Evolutionary conservation across 1,284 basidiomycete genomes (phyloP).

Genomic region (Boletellus sp.): DNA sequence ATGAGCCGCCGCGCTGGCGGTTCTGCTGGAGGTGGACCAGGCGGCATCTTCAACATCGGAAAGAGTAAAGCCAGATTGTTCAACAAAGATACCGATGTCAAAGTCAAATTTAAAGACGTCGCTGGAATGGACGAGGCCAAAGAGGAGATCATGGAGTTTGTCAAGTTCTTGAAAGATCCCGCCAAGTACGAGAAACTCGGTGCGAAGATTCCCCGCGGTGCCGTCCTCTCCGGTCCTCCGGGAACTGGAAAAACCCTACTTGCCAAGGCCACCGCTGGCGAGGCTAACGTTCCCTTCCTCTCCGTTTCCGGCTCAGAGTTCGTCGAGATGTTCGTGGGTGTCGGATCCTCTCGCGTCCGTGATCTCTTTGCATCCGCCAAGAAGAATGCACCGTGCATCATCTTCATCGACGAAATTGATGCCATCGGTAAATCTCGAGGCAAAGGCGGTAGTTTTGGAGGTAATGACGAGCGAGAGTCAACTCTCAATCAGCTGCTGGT

Average conservation of each 20-base stretch:
- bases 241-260: constrained; percentile 98
- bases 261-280: constrained; percentile 97
- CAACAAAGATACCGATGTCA: constrained; percentile 96
- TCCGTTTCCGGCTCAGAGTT: constrained; percentile 99
- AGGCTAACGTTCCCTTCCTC: constrained; percentile 95
- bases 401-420: constrained; percentile 97
- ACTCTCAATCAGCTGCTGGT: constrained; percentile 97
- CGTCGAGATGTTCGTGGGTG: constrained; percentile 99
- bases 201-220: constrained; percentile 97
- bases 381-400: constrained; percentile 97
- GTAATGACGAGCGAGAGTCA: constrained; percentile 97
- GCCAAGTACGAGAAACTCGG: constrained; percentile 93
- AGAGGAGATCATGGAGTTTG: constrained; percentile 99
- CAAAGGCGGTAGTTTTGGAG: constrained; percentile 86
- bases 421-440: constrained; percentile 96
- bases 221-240: constrained; percentile 96
- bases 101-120: constrained; percentile 92
- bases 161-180: constrained; percentile 98
- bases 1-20: constrained; percentile 79
- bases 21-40: constrained; percentile 59
- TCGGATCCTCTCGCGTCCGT: constrained; percentile 94
- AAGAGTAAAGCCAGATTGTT: constrained; percentile 95
- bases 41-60: constrained; percentile 96
- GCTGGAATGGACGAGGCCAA: constrained; percentile 99
- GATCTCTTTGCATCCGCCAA: constrained; percentile 97